Percentiles rank a stretch among this genome's conserved stretches.
phyloP scores from a whole-genome alignment of 306 rosid species.

The Prunus dulcis region DNA sequence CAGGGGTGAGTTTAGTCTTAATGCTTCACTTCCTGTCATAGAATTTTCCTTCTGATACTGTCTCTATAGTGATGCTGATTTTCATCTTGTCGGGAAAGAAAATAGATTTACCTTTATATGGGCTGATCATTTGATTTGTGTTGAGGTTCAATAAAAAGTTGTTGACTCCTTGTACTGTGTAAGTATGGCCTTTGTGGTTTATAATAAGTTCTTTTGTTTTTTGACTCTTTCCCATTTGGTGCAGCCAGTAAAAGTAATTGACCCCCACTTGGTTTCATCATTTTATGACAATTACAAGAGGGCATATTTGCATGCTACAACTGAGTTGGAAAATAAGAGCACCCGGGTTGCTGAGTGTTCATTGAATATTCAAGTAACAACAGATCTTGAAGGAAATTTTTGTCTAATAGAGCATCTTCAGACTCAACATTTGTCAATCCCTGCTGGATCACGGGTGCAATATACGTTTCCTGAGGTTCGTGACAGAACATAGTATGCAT shows the following conservation, averaged over 20 bases:
- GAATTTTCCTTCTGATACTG: neutral
- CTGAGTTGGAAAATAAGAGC: constrained; percentile 81
- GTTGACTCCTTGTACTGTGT: neutral
- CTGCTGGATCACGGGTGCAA: constrained; percentile 57
- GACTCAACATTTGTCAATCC: constrained; percentile 56
- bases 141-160: neutral
- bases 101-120: neutral
- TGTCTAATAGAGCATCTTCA: constrained; percentile 76
- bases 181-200: neutral
- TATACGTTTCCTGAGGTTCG: constrained; percentile 84
- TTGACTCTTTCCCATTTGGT: constrained; percentile 16
- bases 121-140: neutral
- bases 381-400: constrained; percentile 60
- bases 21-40: constrained; percentile 19
- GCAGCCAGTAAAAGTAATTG: constrained; percentile 92
- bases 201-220: constrained; percentile 16
- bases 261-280: constrained; percentile 91
- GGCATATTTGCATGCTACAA: constrained; percentile 69
- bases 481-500: constrained; percentile 3
- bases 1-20: constrained; percentile 72
- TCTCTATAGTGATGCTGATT: neutral
- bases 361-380: constrained; percentile 69
- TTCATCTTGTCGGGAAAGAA: neutral
- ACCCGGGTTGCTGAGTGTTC: constrained; percentile 70
- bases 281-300: constrained; percentile 74